These are phyloP conservation scores for Cruciata laevipes DNA, from an alignment of 257 asterid species.

Conservation along the genomic window DNA sequence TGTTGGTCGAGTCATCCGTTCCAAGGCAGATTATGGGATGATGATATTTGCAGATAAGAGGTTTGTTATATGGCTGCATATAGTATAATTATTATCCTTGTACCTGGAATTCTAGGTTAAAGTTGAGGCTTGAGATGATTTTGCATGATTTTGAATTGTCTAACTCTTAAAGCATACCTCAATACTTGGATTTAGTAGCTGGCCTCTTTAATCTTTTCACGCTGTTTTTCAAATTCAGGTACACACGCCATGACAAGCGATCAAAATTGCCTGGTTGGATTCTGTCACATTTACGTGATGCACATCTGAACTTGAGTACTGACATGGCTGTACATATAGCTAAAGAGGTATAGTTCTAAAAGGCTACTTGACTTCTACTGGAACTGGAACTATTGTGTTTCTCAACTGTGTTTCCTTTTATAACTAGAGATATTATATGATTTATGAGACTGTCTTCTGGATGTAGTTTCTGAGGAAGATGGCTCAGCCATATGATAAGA, in stretches of 20 bases:
- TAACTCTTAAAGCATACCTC: not conserved
- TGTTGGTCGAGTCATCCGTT: constrained; percentile 96
- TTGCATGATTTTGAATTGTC: not conserved
- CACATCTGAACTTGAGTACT: constrained; percentile 92
- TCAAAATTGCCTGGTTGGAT: constrained; percentile 97
- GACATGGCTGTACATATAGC: constrained; percentile 99
- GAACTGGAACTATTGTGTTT: not conserved
- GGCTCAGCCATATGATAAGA: constrained; percentile 97
- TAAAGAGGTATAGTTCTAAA: constrained; percentile 53
- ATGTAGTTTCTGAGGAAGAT: constrained; percentile 84
- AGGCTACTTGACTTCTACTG: not conserved
- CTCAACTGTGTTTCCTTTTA: not conserved
- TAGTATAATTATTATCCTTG: not conserved
- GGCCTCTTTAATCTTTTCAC: not conserved
- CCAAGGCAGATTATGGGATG: constrained; percentile 99
- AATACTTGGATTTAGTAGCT: not conserved
- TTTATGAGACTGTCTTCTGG: not conserved
- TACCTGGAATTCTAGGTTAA: not conserved
- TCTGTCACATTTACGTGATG: constrained; percentile 87
- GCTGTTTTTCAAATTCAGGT: constrained; percentile 35
- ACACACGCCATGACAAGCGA: constrained; percentile 95
- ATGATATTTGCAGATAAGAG: constrained; percentile 99
- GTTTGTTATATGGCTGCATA: constrained; percentile 25
- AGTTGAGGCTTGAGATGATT: not conserved
- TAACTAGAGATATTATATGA: not conserved